Evolutionary conservation across 805 yeast genomes (phyloP).

Genomic region (Torulaspora microellipsoides): DNA sequence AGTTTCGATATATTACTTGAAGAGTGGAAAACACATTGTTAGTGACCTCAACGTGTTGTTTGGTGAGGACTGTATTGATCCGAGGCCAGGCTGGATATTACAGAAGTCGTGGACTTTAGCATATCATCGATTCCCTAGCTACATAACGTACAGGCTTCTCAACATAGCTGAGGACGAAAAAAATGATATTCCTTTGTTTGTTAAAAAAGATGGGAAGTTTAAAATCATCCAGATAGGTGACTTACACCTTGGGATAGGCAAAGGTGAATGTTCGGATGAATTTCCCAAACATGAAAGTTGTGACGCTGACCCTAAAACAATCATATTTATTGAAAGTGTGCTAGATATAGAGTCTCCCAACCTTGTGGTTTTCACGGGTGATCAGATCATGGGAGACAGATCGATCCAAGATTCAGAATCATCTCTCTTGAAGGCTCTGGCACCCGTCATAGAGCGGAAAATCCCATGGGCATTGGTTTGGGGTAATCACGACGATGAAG

Average conservation of each 20-base stretch:
- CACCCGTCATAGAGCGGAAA: slow-evolving; percentile 58
- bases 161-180: slow-evolving; percentile 4
- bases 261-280: slow-evolving; percentile 74
- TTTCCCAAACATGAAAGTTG: slow-evolving; percentile 56
- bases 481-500: slow-evolving; percentile 96
- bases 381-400: slow-evolving; percentile 77
- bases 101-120: slow-evolving; percentile 18
- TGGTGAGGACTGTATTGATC: slow-evolving; percentile 71
- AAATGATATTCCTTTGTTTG: slow-evolving; percentile 24
- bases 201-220: slow-evolving; percentile 46
- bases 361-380: slow-evolving; percentile 83
- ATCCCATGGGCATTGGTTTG: slow-evolving; percentile 83
- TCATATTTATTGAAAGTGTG: slow-evolving; percentile 53
- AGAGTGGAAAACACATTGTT: slow-evolving; percentile 32
- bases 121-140: slow-evolving; percentile 12
- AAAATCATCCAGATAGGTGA: slow-evolving; percentile 89
- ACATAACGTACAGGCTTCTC: slow-evolving; percentile 9
- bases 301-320: slow-evolving; percentile 72
- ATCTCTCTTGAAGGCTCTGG: slow-evolving; percentile 68
- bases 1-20: background rate
- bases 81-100: slow-evolving; percentile 48
- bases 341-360: slow-evolving; percentile 79
- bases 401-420: slow-evolving; percentile 75
- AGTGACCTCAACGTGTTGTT: slow-evolving; percentile 65
- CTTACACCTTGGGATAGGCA: slow-evolving; percentile 81